phyloP scores from a whole-genome alignment of 257 asterid genomes.

The Marsdenia floribunda region DNA sequence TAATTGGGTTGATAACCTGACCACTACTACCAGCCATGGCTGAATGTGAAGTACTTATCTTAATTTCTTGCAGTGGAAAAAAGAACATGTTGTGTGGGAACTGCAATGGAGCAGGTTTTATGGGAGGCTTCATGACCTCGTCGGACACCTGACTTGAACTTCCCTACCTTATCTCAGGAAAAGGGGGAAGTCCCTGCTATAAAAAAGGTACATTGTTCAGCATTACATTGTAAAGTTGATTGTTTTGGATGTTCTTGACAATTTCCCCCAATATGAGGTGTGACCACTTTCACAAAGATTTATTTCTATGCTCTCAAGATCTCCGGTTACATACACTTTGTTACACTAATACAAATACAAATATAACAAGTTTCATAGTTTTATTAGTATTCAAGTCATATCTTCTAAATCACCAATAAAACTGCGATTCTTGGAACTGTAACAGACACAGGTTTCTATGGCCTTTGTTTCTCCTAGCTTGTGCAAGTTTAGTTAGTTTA shows the following conservation, averaged over 20 bases:
- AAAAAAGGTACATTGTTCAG: not conserved
- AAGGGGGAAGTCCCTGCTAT: not conserved
- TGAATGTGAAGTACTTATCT: not conserved
- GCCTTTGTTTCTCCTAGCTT: not conserved
- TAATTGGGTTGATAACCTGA: not conserved
- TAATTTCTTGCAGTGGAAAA: slow-evolving; percentile 50
- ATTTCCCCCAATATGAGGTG: no score
- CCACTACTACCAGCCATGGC: not conserved
- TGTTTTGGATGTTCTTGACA: not conserved
- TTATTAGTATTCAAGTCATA: no score
- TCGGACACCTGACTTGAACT: slow-evolving; percentile 21
- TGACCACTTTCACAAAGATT: no score
- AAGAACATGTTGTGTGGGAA: slow-evolving; percentile 72
- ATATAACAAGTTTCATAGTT: no score
- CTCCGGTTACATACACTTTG: no score
- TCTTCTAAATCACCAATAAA: no score
- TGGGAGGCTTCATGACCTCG: slow-evolving; percentile 84
- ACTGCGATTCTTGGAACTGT: no score
- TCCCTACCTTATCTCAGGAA: not conserved
- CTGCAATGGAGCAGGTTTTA: slow-evolving; percentile 88
- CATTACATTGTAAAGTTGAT: not conserved
- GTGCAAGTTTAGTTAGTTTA: no score
- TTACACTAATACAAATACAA: no score
- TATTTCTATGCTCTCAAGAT: no score
- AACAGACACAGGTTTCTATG: not conserved